These are phyloP conservation scores for Eucalyptus erythrocorys DNA, from an alignment of 345 rosid species.

Conservation along the genomic window DNA sequence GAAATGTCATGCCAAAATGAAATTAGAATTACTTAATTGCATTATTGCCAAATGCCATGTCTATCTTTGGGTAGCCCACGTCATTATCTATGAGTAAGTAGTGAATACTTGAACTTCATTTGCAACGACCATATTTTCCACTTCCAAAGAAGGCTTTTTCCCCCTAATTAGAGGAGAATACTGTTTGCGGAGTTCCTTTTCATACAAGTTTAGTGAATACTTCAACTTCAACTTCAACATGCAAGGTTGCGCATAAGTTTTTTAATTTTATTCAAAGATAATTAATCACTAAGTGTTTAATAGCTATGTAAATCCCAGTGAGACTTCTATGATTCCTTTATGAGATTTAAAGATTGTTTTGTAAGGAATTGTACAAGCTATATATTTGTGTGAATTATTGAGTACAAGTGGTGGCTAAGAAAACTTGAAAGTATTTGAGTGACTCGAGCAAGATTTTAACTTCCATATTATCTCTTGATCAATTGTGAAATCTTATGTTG, in stretches of 20 bases:
- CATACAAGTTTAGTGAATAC: not conserved
- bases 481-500: not conserved
- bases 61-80: not conserved
- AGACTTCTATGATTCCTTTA: not conserved
- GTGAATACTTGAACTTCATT: not conserved
- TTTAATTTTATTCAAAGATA: no score
- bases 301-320: not conserved
- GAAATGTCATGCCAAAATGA: not conserved
- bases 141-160: not conserved
- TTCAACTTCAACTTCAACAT: not conserved
- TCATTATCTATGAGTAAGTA: not conserved
- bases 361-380: not conserved
- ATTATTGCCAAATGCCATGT: not conserved
- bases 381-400: not conserved
- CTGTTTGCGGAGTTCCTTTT: not conserved
- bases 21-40: not conserved
- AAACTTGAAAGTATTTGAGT: not conserved
- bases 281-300: not conserved
- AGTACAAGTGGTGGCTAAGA: no score
- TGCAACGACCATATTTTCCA: no score
- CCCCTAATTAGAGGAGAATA: not conserved
- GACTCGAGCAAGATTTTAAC: accelerated
- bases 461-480: not conserved
- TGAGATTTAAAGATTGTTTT: not conserved
- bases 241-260: not conserved